phyloP scores from a whole-genome alignment of 352 stramenopile genomes.

The Globisporangium abappressorium region DNA sequence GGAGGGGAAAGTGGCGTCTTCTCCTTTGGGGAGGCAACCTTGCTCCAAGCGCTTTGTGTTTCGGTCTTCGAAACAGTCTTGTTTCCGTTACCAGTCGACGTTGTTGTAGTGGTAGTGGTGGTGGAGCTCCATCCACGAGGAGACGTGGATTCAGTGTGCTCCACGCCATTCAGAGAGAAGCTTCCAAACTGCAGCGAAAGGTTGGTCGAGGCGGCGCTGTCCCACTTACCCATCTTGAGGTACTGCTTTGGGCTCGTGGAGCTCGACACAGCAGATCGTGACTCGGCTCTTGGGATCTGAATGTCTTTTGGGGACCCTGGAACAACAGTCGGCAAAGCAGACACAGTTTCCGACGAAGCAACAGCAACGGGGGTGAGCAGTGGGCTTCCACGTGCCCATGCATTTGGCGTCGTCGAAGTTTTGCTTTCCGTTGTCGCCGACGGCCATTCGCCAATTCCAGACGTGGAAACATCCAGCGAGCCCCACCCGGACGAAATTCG shows the following conservation, averaged over 20 bases:
- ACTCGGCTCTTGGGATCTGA: conserved; percentile 35
- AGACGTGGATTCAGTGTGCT: conserved; percentile 53
- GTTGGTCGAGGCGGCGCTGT: conserved; percentile 60
- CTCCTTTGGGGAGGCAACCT: conserved; percentile 63
- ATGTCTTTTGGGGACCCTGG: conserved; percentile 71
- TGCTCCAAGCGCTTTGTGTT: conserved; percentile 59
- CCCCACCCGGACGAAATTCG: conserved; percentile 59
- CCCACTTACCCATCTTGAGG: conserved; percentile 85
- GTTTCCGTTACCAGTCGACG: conserved; percentile 29
- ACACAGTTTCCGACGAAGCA: conserved; percentile 28
- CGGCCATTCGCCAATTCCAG: conserved; percentile 66
- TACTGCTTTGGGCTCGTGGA: conserved; percentile 66
- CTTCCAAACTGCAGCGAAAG: conserved; percentile 86
- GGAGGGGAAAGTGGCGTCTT: conserved; percentile 50
- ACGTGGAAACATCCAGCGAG: conserved; percentile 59
- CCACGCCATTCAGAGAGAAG: conserved; percentile 77
- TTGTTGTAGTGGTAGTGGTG: conserved; percentile 41
- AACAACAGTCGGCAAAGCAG: conserved; percentile 41
- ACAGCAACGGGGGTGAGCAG: conserved; percentile 35
- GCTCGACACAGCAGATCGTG: conserved; percentile 24
- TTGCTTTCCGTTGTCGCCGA: conserved; percentile 44
- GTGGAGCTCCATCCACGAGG: conserved; percentile 57
- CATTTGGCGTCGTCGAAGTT: conserved; percentile 54
- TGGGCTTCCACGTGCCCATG: conserved; percentile 61
- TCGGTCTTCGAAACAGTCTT: conserved; percentile 46